Evolutionary conservation across 176 grass and related monocot species (phyloP), one percentile per base, ranked within the genome.

Genomic region (Oryza meyeriana): DNA sequence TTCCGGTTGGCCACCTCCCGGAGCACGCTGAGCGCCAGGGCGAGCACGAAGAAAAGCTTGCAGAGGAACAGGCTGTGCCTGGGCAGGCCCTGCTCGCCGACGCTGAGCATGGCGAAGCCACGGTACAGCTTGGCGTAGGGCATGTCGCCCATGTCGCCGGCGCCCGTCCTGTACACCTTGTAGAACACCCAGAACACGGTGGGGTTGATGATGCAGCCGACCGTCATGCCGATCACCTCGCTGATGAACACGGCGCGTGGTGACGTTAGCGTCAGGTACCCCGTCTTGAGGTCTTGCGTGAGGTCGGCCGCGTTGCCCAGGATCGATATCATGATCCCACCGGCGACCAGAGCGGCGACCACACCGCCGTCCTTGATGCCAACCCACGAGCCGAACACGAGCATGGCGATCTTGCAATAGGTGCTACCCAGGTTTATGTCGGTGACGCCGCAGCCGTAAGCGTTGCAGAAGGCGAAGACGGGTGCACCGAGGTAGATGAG

Each of bases 251-350:
- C 79, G 12, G 76, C 85, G 3, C 76, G 81, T 4, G 85, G 88
- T 0, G 92, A 94, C 26, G 92, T 87, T 1, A 94, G 69, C 3
- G 86, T 94, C 11, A 94, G 52, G 77, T 94, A 91, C 30, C 86
- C 89, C 0, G 86, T 94, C 80, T 83, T 89, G 58, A 91, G 73
- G 38, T 94, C 84, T 50, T 89, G 86, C 61, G 79, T 85, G 8
- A 89, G 18, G 10, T 89, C 84, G 7, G 81, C 75, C 39, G 76
- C 80, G 3, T 77, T 89, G 26, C 69, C 81, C 58, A 94, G 71
- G 25, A 83, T 74, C 28, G 75, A 80, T 75, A 81, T 86, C 66
- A 89, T 77, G 61, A 94, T 57, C 22, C 86, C 88, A 36, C 83
- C 91, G 2, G 88, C 24, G 14, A 85, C 85, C 0, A 94, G 89